A percentile compares a stretch with the other conserved stretches of the same genome.
Evolutionary conservation across 805 yeast species (phyloP).

Genomic region (Candida corydali): DNA sequence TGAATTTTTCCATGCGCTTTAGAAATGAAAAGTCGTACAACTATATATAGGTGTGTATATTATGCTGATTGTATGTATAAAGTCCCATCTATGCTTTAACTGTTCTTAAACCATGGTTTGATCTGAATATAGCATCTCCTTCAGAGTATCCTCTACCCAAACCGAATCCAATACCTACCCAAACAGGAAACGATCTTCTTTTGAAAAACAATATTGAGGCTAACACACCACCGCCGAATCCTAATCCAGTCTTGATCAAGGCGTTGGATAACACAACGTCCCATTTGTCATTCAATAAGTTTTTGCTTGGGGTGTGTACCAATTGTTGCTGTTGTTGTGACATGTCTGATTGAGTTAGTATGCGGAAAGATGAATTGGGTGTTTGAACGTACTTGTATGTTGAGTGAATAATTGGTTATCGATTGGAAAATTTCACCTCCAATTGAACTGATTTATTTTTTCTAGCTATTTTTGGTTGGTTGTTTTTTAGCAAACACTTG

Average conservation of each 20-base stretch:
- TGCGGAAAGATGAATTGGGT: too few relatives aligned
- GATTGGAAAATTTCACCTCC: constrained; percentile 1
- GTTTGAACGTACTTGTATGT: too few relatives aligned
- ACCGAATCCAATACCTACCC: constrained; percentile 97
- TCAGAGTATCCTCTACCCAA: constrained; percentile 97
- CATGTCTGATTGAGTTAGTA: too few relatives aligned
- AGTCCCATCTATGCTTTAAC: constrained; percentile 53
- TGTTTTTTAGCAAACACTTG: constrained; percentile 2
- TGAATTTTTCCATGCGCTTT: constrained; percentile 2
- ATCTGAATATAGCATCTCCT: constrained; percentile 95
- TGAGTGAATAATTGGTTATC: neutral
- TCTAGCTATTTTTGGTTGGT: constrained; percentile 5
- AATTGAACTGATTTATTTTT: constrained; percentile 2
- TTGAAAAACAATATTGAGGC: constrained; percentile 85
- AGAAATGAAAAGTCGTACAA: too few relatives aligned
- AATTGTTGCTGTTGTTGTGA: constrained; percentile 9
- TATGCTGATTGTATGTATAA: too few relatives aligned
- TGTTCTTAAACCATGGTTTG: constrained; percentile 69
- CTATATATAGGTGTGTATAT: too few relatives aligned
- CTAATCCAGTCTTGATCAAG: constrained; percentile 90
- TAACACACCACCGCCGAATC: constrained; percentile 94
- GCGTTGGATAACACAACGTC: constrained; percentile 94
- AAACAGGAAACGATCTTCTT: constrained; percentile 96
- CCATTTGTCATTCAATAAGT: constrained; percentile 75
- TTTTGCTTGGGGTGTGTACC: constrained; percentile 45